Conservation (phyloP, 163 green algal species). For the Chloroidium sp. region DNA sequence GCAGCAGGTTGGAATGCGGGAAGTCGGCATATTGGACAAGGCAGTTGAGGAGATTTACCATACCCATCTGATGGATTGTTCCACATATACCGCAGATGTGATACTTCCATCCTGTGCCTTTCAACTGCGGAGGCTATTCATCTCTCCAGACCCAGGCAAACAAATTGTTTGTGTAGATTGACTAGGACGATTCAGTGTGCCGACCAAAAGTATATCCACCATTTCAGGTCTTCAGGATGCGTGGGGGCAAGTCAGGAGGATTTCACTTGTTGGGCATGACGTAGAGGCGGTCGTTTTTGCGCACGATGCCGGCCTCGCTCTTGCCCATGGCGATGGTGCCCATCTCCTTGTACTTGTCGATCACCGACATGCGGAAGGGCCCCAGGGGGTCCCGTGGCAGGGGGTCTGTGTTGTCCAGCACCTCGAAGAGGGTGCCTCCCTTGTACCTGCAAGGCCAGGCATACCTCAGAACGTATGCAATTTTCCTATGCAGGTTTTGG, state of each 20-base stretch:
- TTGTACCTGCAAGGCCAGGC: constrained; percentile 6
- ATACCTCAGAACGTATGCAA: too few species aligned
- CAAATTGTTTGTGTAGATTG: too few species aligned
- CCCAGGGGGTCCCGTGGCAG: constrained; percentile 48
- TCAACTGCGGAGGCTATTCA: too few species aligned
- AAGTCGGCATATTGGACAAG: too few species aligned
- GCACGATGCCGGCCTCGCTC: constrained; percentile 82
- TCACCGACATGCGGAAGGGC: constrained; percentile 92
- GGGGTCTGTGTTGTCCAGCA: constrained; percentile 48
- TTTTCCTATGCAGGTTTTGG: too few species aligned
- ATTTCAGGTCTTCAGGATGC: background rate
- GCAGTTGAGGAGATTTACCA: too few species aligned
- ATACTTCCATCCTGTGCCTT: too few species aligned
- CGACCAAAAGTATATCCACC: background rate
- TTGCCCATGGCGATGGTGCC: constrained; percentile 98
- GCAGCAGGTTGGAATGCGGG: too few species aligned
- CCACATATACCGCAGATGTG: too few species aligned
- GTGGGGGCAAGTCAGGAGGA: background rate
- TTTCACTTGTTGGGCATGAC: constrained; percentile 87
- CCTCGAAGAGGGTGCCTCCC: constrained; percentile 78
- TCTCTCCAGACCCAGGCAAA: too few species aligned
- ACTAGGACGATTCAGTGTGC: too few species aligned
- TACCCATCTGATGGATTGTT: too few species aligned
- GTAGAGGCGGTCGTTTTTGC: constrained; percentile 70
- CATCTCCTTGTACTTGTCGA: constrained; percentile 98